Base-by-base conservation (phyloP, 164 flowering plant species). In the Chimonanthus salicifolius region DNA sequence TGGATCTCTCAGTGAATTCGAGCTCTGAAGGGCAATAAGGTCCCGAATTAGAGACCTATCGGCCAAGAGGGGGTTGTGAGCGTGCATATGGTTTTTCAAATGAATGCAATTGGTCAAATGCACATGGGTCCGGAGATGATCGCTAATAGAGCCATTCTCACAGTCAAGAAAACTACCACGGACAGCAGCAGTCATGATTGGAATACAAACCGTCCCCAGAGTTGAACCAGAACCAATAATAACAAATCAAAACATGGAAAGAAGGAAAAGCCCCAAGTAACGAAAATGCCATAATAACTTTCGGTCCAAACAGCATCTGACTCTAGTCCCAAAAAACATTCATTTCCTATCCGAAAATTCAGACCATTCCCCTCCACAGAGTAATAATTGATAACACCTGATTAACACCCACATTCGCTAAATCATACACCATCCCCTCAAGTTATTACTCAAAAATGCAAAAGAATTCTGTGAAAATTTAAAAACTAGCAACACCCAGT, bases 81-180 rank as follows among this genome's bases (percentile, higher is more conserved):
- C 86, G 73, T 90, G 98, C 97, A 96, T 90, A 75, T 92, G 98
- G 83, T 94, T 94, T 82, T 94, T 96, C 88, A 96, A 82, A 82
- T 96, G 98, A 77, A 91, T 94, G 74, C 98, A 94, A 74, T 94
- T 96, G 2, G 98, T 92, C 81, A 94, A 84, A 82, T 94, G 97
- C 20, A 94, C 90, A 74, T 96, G 98, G 75, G 88, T 89, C 45
- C 94, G 92, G 11, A 96, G 87, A 83, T 96, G 99, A 81, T 93
- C 90, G 71, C 89, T 82, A 54, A 88, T 88, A 74, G 84, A 83
- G 74, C 89, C 91, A 85, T 89, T 92, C 44, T 89, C 92, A 77
- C 93, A 92, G 80, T 89, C 91, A 43, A 87, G 87, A 79, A 89
- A 82, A 78, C 92, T 87, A 76, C 86, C 84, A 4, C 87, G 82